Conservation (phyloP, 768 basidiomycete species). For the Serendipita indica region DNA sequence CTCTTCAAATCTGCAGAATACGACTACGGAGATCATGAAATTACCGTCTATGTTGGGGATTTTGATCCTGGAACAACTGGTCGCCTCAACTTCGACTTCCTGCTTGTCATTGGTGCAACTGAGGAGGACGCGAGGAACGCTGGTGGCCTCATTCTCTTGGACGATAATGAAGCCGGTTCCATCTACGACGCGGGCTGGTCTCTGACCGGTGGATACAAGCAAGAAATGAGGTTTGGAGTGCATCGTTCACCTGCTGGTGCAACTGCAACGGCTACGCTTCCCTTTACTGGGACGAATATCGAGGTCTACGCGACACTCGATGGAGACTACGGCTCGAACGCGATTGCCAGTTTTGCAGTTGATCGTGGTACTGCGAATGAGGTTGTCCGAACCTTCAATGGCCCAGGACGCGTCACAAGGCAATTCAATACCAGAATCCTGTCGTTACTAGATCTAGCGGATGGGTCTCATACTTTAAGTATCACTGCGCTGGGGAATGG, state of each 20-base stretch:
- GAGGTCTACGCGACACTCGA: neutral
- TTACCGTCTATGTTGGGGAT: neutral
- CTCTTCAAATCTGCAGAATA: neutral
- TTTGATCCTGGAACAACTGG: neutral
- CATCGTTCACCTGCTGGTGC: neutral
- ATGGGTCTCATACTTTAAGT: no score
- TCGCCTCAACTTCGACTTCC: neutral
- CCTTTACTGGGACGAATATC: neutral
- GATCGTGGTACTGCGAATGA: neutral
- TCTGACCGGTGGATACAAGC: neutral
- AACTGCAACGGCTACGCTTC: neutral
- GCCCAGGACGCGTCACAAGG: neutral
- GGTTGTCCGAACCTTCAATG: neutral
- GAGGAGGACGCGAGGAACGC: neutral
- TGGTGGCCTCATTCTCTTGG: neutral
- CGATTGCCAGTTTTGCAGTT: neutral
- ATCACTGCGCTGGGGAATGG: neutral
- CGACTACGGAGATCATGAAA: neutral
- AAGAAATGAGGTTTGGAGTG: no score
- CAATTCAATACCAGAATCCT: no score
- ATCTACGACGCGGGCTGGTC: neutral
- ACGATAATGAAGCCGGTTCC: neutral
- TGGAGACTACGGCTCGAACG: neutral
- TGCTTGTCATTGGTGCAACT: neutral
- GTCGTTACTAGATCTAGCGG: no score